Base-by-base conservation (phyloP, 495 filamentous ascomycete species). In the Hypoxylon trugodes region DNA sequence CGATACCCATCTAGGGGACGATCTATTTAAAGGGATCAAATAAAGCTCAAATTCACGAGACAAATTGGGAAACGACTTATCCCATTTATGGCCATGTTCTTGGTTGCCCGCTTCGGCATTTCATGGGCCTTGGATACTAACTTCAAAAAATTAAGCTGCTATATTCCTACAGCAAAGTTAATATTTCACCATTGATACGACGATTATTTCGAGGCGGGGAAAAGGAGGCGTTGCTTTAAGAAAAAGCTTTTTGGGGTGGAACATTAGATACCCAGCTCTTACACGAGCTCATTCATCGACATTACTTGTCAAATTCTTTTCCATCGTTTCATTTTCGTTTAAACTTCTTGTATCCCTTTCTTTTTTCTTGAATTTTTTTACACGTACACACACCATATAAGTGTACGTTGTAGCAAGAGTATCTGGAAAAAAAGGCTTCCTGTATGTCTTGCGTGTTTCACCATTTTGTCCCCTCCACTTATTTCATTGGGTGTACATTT, bases 11-110 rank as follows among this genome's bases (percentile, higher is more conserved):
- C 72, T 88, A 55, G 84, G 84, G 26, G 77, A 73, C 45, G 84
- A 87, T 32, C 70, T 88, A 59, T 88, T 88, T 70, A 86, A 85
- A 69, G 69, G 82, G 50, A 86, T 88, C 71, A 67, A 67, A 47
- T 67, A 52, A 42, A 41, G 42, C 45, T 32, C 43, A 28, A 24
- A 16, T 15, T n/a, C 30, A 41, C 24, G 33, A 41, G 24, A 19
- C 26, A 50, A 32, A 33, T 16, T n/a, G n/a, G n/a, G n/a, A 33
- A 48, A 30, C 30, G 37, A 60, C n/a, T n/a, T 35, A 61, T 46
- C 48, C 38, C 41, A 67, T 54, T 37, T 54, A 43, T 40, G 58
- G 30, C 43, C 26, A 43, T 62, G 47, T 37, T 66, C 10, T 53
- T 41, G 48, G 51, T 59, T 61, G 52, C 37, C 35, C 24, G 35